These are phyloP conservation scores for Vitis rotundifolia DNA, from an alignment of 164 flowering plant species.

Conservation along the genomic window DNA sequence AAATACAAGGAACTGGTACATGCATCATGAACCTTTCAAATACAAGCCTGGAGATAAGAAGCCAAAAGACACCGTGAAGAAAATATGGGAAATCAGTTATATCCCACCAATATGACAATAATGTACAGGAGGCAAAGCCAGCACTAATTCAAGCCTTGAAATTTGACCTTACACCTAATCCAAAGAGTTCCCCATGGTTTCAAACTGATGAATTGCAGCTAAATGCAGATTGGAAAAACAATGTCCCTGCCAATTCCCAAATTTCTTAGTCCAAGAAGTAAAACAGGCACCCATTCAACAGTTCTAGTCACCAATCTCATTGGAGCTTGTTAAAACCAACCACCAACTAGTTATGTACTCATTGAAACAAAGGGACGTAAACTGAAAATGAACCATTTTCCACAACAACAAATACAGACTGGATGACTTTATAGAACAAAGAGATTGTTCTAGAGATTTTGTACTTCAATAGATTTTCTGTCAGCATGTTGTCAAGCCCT, in stretches of 20 bases:
- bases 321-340: too few species aligned
- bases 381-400: background rate
- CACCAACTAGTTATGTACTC: too few species aligned
- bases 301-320: background rate
- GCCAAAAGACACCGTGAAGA: background rate
- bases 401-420: background rate
- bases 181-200: background rate
- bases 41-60: background rate
- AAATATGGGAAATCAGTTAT: background rate
- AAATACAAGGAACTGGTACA: background rate
- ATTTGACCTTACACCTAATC: background rate
- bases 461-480: too few species aligned
- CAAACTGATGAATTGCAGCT: background rate
- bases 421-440: background rate
- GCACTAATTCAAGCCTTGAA: background rate
- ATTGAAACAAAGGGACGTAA: too few species aligned
- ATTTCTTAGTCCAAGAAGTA: background rate
- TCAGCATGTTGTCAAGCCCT: background rate
- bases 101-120: background rate
- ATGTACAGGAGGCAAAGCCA: background rate
- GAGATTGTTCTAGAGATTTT: background rate
- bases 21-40: background rate
- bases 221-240: background rate
- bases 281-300: background rate
- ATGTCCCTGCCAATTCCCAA: background rate